A percentile compares a stretch with the other conserved stretches of the same genome.
Conservation (phyloP, 2,329 filamentous ascomycete genomes). For the Westerdykella sp. region DNA sequence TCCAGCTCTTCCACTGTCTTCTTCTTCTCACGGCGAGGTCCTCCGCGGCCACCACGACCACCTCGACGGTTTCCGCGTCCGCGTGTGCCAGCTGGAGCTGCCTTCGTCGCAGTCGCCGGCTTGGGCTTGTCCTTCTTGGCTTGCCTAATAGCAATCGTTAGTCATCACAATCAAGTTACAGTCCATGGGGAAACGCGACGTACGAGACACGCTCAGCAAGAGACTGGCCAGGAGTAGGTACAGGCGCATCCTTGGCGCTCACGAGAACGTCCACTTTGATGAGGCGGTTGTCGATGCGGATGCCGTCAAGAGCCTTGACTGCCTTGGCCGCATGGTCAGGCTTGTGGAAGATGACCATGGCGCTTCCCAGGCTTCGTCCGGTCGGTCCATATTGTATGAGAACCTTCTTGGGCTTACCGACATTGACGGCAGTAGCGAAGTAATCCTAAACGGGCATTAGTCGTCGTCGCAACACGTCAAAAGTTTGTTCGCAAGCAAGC, state of each 20-base stretch:
- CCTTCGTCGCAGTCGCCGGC: constrained; percentile 70
- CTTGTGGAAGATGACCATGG: constrained; percentile 79
- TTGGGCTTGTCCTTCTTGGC: constrained; percentile 57
- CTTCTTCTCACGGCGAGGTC: constrained; percentile 57
- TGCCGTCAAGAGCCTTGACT: constrained; percentile 74
- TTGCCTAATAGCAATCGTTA: constrained; percentile 49
- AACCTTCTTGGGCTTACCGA: constrained; percentile 86
- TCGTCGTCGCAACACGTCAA: constrained; percentile 36
- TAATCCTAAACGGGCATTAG: constrained; percentile 88
- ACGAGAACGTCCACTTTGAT: constrained; percentile 97
- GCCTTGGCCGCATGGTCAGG: constrained; percentile 78
- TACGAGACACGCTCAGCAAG: constrained; percentile 81
- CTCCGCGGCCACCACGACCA: constrained; percentile 38
- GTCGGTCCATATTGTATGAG: constrained; percentile 89
- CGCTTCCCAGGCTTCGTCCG: constrained; percentile 85
- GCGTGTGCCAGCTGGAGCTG: constrained; percentile 42
- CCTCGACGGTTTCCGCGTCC: constrained; percentile 47
- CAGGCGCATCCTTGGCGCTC: constrained; percentile 64
- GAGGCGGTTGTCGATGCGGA: constrained; percentile 80
- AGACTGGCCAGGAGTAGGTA: constrained; percentile 59
- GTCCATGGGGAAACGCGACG: constrained; percentile 28
- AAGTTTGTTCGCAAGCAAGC: constrained; percentile 22
- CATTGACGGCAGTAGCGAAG: constrained; percentile 78
- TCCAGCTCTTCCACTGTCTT: constrained; percentile 96
- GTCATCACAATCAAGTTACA: constrained; percentile 10